Evolutionary conservation across 192 early-diverging fungal species (phyloP), one percentile per base, ranked within the genome.

Genomic region (Coemansia sp.): DNA sequence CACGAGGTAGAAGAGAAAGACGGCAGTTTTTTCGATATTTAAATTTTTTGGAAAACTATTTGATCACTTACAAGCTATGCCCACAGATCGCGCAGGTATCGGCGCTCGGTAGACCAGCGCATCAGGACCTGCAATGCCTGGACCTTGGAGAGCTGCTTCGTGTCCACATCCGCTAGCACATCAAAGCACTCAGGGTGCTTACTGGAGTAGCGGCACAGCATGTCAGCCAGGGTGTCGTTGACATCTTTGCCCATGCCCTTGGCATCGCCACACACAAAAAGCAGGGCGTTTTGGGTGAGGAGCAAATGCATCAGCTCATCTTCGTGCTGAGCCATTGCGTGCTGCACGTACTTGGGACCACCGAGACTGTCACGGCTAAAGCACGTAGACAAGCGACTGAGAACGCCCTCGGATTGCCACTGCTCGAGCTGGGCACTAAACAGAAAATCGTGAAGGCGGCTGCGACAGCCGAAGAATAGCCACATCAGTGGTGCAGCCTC

Each of bases 171-270:
- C 6, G 34, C 9, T 27, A 65, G 67, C 0, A 45, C 53, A 4
- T 74, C 48, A 27, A 74, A 19, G 46, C 59, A 60, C 7, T 69
- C 68, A 15, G 80, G 87, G 59, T 87, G 65, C 23, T 86, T 70
- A 3, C 66, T 67, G 0, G 62, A 50, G 41, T 84, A 79, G 31
- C 58, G 27, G 63, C 69, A 75, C 12, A 93, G 36, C 44, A 96
- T 86, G 29, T 89, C 86, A 2, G 84, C 86, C 31, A 98, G 75
- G 8, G 90, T 87, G 34, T 88, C 86, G 67, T 98, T 88, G 15
- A 98, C 93, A 44, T 88, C 91, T 72, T 89, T 92, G 39, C 91
- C 94, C 94, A 96, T 97, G 6, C 92, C 91, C 73, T 91, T 88
- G 15, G 91, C 90, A 77, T 94, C 93, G 62, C 91, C 93, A 75